phyloP scores from a whole-genome alignment of 2,329 filamentous ascomycete species.

The Penicillium sp. region DNA sequence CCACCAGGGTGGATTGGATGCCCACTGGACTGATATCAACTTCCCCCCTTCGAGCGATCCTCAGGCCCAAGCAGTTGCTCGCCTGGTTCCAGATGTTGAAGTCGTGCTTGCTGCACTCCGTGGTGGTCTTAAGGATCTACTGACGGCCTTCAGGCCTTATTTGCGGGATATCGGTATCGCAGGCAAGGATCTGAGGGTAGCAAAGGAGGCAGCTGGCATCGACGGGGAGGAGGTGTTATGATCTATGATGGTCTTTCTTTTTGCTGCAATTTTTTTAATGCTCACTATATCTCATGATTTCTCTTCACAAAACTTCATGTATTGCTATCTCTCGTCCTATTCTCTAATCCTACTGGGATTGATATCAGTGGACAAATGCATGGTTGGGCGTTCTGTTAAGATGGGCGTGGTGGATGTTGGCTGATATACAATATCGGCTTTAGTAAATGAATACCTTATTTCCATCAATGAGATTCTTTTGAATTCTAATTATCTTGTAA shows the following conservation, averaged over 20 bases:
- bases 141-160: conserved; percentile 73
- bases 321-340: conserved; percentile 17
- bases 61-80: conserved; percentile 34
- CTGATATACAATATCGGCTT: background rate
- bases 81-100: conserved; percentile 63
- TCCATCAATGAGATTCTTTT: background rate
- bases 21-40: conserved; percentile 77
- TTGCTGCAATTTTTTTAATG: conserved; percentile 3
- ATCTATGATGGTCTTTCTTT: conserved; percentile 12
- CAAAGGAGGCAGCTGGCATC: conserved; percentile 59
- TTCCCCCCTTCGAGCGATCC: conserved; percentile 43
- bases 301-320: conserved; percentile 14
- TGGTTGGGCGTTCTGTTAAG: conserved; percentile 26
- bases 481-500: background rate
- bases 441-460: conserved; percentile 1
- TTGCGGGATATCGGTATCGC: conserved; percentile 67
- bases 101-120: conserved; percentile 65
- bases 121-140: conserved; percentile 61
- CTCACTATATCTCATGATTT: conserved; percentile 10
- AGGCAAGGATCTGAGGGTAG: conserved; percentile 68
- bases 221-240: conserved; percentile 23
- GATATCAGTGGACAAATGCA: conserved; percentile 27
- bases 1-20: conserved; percentile 41
- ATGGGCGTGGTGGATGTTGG: conserved; percentile 4
- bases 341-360: conserved; percentile 13